Evolutionary conservation across 2,329 filamentous ascomycete genomes (phyloP).

Genomic region (Purpureocillium lavendulum): DNA sequence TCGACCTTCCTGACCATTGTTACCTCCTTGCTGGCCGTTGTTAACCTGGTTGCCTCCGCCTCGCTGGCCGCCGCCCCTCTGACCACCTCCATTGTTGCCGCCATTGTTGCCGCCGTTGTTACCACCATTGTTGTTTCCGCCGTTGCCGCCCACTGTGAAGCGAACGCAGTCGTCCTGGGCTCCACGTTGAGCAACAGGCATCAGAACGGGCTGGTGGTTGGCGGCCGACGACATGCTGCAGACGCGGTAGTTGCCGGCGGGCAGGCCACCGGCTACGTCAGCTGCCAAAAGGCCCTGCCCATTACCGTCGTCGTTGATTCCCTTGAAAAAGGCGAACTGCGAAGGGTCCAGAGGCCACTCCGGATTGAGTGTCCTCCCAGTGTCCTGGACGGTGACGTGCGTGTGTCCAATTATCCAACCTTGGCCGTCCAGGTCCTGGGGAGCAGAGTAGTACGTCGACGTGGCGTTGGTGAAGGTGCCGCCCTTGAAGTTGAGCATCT

Average conservation of each 20-base stretch:
- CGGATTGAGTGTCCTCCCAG: constrained; percentile 42
- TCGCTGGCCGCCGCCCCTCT: constrained; percentile 6
- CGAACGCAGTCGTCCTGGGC: constrained; percentile 57
- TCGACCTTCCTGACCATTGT: not conserved
- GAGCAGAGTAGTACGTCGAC: too few relatives aligned
- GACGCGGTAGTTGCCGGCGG: constrained; percentile 54
- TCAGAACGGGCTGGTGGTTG: constrained; percentile 59
- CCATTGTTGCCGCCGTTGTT: constrained; percentile 10
- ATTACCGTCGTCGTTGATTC: constrained; percentile 54
- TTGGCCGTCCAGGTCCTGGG: constrained; percentile 26
- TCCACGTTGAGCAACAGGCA: constrained; percentile 60
- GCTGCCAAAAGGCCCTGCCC: constrained; percentile 46
- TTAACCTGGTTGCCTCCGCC: constrained; percentile 3
- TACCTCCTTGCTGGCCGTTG: not conserved
- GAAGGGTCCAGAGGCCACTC: constrained; percentile 41
- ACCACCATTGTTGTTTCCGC: constrained; percentile 13
- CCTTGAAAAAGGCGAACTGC: constrained; percentile 57
- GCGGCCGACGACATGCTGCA: constrained; percentile 55
- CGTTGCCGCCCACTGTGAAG: constrained; percentile 38
- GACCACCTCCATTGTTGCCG: constrained; percentile 2
- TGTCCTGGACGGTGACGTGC: constrained; percentile 49
- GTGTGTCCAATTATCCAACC: constrained; percentile 51
- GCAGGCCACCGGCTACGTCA: constrained; percentile 50
- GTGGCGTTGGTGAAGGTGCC: too few relatives aligned
- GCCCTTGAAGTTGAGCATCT: too few relatives aligned